Evolutionary conservation across 208 protist species (phyloP), one percentile per base, ranked within the genome.

Genomic region (Herpetomonas samuelpessoai): DNA sequence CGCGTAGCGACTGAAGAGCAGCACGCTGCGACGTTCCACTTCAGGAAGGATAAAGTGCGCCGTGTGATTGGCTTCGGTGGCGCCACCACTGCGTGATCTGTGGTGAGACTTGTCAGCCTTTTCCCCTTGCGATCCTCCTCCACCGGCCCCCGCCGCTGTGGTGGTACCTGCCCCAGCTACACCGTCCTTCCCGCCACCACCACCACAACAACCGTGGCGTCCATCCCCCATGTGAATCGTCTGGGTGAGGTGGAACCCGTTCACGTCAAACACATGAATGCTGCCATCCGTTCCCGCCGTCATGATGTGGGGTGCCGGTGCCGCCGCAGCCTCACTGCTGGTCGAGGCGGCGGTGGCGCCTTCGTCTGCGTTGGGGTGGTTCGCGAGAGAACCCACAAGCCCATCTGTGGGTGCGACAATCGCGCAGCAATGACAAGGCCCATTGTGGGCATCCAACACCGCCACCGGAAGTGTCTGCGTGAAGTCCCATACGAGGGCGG

Each of bases 401-500:
- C 9, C 35, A 14, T 10, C 44, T 9, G 44, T 48, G 4, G 19
- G 44, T 26, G 59, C 35, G n/a, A 74, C 49, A 28, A 89, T 73
- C 29, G 72, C 73, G 35, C 83, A 88, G 53, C 74, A 74, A 22
- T 74, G 76, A 41, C 81, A 83, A 7, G 88, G 83, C 10, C 81
- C 75, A 53, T 82, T 88, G 60, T 87, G 79, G 12, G 78, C 53
- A 48, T 84, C 77, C 18, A 94, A 74, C 2, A 80, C 60, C 10
- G 88, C 74, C 53, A 91, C 76, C 18, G 79, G 76, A 2, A 29
- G 50, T 24, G 81, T 72, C 65, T 87, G 79, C 3, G 68, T 57
- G 64, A 86, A 81, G 44, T 94, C 88, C 88, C 88, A 94, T 6
- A 94, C 83, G 35, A 94, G 61, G 10, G 76, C 88, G 47, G 73